Percentiles rank a stretch among this genome's conserved stretches.
phyloP scores from a whole-genome alignment of 2,329 filamentous ascomycete genomes.

The Diaporthe sp. region DNA sequence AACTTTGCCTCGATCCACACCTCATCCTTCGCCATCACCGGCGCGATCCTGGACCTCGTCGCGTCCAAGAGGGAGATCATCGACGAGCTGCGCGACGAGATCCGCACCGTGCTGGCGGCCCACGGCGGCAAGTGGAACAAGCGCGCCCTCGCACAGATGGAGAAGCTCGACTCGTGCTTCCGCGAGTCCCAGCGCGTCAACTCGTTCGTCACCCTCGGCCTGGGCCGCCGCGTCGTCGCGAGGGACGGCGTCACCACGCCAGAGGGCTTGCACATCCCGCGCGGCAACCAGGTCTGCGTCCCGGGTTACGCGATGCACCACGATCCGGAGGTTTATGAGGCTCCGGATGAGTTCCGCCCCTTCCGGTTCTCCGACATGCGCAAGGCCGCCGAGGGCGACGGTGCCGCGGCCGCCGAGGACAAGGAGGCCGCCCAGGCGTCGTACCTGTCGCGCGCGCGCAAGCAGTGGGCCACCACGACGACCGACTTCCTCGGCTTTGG shows the following conservation, averaged over 20 bases:
- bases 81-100: conserved; percentile 52
- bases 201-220: conserved; percentile 53
- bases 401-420: background rate
- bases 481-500: conserved; percentile 52
- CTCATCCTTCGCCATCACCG: conserved; percentile 54
- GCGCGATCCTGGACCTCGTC: conserved; percentile 53
- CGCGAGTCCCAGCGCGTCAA: conserved; percentile 58
- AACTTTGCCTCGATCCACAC: conserved; percentile 56
- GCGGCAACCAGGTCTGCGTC: conserved; percentile 53
- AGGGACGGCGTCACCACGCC: conserved; percentile 51
- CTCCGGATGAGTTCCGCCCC: conserved; percentile 52
- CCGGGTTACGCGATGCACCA: conserved; percentile 52
- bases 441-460: conserved; percentile 35
- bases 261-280: conserved; percentile 50
- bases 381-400: background rate
- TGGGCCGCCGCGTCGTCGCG: conserved; percentile 53
- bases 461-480: conserved; percentile 38
- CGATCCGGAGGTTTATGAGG: conserved; percentile 50
- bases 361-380: conserved; percentile 51
- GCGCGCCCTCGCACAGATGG: conserved; percentile 52
- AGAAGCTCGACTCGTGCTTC: conserved; percentile 56
- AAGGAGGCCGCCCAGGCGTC: conserved; percentile 23
- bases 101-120: conserved; percentile 44
- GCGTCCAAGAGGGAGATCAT: conserved; percentile 44
- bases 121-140: conserved; percentile 51